Base-by-base conservation (phyloP, 768 basidiomycete genomes). In the Russula sp. region DNA sequence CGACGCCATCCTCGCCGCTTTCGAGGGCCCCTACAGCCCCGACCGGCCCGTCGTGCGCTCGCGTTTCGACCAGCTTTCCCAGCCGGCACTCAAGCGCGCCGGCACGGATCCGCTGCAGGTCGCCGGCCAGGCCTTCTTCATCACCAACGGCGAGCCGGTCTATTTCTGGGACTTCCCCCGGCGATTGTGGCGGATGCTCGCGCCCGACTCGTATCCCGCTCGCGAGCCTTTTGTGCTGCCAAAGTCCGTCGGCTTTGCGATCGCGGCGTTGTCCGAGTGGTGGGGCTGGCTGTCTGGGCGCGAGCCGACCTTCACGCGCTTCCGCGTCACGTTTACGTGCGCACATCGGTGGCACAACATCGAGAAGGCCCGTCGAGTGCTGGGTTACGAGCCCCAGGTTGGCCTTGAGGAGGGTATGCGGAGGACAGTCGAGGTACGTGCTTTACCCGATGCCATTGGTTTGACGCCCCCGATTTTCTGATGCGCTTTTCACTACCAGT, bases 121-220 rank as follows among this genome's bases (percentile, higher is more conserved):
- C 57, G 94, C 93, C 5, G 96, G 96, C 0, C 91, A 98, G 73
- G 91, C 77, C 3, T 99, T 94, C 78, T 96, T 94, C 80, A 91
- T 99, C 75, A 95, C 94, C 61, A 98, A 98, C 71, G 94, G 94
- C 65, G 95, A 98, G 72, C 96, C 95, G 2, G 81, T 87, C 60
- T 91, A 92, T 75, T 98, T 98, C 78, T 99, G 96, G 96, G 94
- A 97, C 76, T 87, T 96, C 70, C 80, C 86, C 35, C 82, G 92
- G 6, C 75, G 82, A 2, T 75, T 97, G n/a, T 98, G 92, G 93
- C 75, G 80, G 34, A 77, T 78, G 53, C 74, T 77, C n/a, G 75
- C 73, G 1, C 68, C 66, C 63, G 69, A 71, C 67, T 72, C 76
- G 55, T 76, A 80, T 55, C 85, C 86, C 70, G 79, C 84, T 16